A percentile compares a stretch with the other conserved stretches of the same genome.
Evolutionary conservation across 2,329 filamentous ascomycete species (phyloP).

Genomic region (Ceratocystis diversiconidia): DNA sequence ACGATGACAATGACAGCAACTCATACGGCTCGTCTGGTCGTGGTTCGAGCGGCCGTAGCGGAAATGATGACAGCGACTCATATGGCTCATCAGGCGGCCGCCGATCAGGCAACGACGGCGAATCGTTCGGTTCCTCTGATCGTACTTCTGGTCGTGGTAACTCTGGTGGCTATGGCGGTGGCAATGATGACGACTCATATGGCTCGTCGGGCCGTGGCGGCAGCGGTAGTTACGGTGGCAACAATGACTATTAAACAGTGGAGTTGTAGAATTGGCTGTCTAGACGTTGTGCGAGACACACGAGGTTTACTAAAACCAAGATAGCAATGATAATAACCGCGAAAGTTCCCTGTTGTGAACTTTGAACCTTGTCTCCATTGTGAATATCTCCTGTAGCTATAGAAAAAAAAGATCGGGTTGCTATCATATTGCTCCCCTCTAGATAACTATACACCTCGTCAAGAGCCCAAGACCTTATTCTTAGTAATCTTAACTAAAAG

Average conservation of each 20-base stretch:
- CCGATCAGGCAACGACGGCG: slow-evolving; percentile 4
- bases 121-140: slow-evolving; percentile 21
- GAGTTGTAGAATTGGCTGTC: not conserved
- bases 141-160: slow-evolving; percentile 8
- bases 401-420: not conserved
- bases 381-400: not conserved
- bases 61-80: slow-evolving; percentile 16
- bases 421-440: not conserved
- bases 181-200: slow-evolving; percentile 18
- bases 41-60: slow-evolving; percentile 19
- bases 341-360: not conserved
- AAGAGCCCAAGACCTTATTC: slow-evolving; percentile 24
- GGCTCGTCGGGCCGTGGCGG: slow-evolving; percentile 21
- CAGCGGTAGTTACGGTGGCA: slow-evolving; percentile 17
- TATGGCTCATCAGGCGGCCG: slow-evolving; percentile 15
- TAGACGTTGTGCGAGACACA: not conserved
- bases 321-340: not conserved
- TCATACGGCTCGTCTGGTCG: slow-evolving; percentile 21
- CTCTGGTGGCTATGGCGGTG: not conserved
- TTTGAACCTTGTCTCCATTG: not conserved
- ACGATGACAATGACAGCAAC: slow-evolving; percentile 15
- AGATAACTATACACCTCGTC: not conserved
- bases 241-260: slow-evolving; percentile 21
- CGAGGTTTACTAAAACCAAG: not conserved
- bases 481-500: slow-evolving; percentile 65